Conservation (phyloP, 148 eudicot genomes). For the Gaultheria prostrata region DNA sequence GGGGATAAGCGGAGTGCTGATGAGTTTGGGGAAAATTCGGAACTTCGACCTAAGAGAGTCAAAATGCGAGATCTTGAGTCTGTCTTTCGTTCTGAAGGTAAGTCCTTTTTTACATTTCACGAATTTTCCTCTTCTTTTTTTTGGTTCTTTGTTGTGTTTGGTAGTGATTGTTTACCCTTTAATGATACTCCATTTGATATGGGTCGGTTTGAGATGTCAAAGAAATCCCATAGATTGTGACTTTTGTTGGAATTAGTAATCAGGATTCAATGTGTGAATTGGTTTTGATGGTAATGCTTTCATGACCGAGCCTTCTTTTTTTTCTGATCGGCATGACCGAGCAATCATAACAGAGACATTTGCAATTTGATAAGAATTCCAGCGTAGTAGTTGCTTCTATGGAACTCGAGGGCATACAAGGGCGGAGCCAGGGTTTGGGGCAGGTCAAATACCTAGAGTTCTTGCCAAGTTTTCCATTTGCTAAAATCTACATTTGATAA, state of each 20-base stretch:
- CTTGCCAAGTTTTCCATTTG: no score
- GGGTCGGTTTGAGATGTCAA: not conserved
- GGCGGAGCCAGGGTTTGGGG: not conserved
- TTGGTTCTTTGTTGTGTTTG: not conserved
- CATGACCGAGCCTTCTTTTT: not conserved
- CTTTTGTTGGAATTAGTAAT: not conserved
- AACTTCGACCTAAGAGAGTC: conserved; percentile 38
- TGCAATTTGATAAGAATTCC: not conserved
- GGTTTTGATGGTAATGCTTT: not conserved
- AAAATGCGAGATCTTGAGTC: conserved; percentile 62
- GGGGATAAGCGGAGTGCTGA: conserved; percentile 46
- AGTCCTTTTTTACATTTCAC: not conserved
- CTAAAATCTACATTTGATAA: no score
- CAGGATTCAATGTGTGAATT: not conserved
- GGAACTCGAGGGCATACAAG: not conserved
- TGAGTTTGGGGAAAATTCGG: conserved; percentile 44
- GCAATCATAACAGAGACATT: no score
- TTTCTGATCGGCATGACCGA: no score
- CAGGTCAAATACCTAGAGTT: not conserved
- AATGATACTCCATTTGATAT: not conserved
- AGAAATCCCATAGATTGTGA: not conserved
- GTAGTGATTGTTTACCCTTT: not conserved
- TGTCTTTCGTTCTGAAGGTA: conserved; percentile 56
- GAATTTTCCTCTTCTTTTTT: not conserved
- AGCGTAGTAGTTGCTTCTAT: not conserved